These are phyloP conservation scores for Barnettozyma sp. DNA, from an alignment of 805 yeast genomes.

Conservation along the genomic window DNA sequence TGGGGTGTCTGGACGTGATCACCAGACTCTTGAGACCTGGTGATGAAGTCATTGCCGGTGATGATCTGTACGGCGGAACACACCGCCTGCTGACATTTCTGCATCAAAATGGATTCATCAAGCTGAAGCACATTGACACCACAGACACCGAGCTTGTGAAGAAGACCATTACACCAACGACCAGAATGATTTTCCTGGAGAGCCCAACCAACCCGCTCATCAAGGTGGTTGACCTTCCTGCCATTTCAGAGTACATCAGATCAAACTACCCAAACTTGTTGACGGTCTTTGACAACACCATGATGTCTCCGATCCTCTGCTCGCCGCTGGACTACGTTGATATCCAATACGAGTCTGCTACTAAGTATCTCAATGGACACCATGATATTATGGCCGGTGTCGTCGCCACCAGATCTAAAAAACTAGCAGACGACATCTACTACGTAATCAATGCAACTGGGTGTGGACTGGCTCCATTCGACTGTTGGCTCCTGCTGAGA, in stretches of 20 bases:
- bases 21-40: slow-evolving; percentile 67
- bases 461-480: slow-evolving; percentile 87
- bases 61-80: slow-evolving; percentile 92
- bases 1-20: slow-evolving; percentile 88
- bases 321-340: slow-evolving; percentile 82
- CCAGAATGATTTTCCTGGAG: slow-evolving; percentile 79
- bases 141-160: slow-evolving; percentile 59
- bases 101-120: slow-evolving; percentile 53
- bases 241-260: slow-evolving; percentile 63
- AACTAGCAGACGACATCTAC: slow-evolving; percentile 62
- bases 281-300: slow-evolving; percentile 89
- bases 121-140: slow-evolving; percentile 75
- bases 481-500: slow-evolving; percentile 80
- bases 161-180: slow-evolving; percentile 45
- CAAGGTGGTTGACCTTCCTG: slow-evolving; percentile 74
- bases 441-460: slow-evolving; percentile 86
- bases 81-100: slow-evolving; percentile 76
- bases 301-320: slow-evolving; percentile 90
- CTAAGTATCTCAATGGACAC: slow-evolving; percentile 89
- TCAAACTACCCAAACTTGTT: slow-evolving; percentile 55
- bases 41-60: slow-evolving; percentile 92
- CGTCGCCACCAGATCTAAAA: slow-evolving; percentile 58
- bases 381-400: slow-evolving; percentile 97
- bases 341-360: slow-evolving; percentile 89
- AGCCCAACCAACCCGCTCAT: slow-evolving; percentile 92